These are phyloP conservation scores for Lactarius tabidus DNA, from an alignment of 768 basidiomycete species.

Conservation along the genomic window DNA sequence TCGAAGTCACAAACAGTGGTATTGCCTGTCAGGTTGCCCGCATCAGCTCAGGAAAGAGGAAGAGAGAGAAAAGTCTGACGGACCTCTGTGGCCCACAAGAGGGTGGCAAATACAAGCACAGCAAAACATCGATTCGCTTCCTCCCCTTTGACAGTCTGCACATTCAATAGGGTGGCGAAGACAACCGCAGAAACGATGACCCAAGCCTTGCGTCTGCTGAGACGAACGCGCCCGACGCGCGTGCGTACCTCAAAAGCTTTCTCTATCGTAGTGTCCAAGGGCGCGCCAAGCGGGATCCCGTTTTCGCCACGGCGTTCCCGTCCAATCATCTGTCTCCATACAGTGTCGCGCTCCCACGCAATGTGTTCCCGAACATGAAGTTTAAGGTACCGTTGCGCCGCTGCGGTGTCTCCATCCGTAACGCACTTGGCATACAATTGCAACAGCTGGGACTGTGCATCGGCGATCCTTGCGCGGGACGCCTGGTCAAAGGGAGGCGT, in stretches of 20 bases:
- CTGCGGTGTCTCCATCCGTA: slow-evolving; percentile 58
- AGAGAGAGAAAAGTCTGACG: slow-evolving; percentile 24
- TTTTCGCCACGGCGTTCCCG: slow-evolving; percentile 66
- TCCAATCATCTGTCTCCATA: slow-evolving; percentile 95
- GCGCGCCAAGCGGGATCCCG: slow-evolving; percentile 29
- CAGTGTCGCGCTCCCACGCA: slow-evolving; percentile 96
- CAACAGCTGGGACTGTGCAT: slow-evolving; percentile 54
- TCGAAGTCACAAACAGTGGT: slow-evolving; percentile 95
- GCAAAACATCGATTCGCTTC: slow-evolving; percentile 90
- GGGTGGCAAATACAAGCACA: slow-evolving; percentile 82
- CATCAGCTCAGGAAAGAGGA: background rate
- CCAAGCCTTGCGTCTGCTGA: slow-evolving; percentile 61
- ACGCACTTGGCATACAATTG: slow-evolving; percentile 84
- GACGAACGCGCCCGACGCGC: slow-evolving; percentile 58
- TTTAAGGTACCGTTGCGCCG: slow-evolving; percentile 78
- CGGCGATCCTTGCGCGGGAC: slow-evolving; percentile 60
- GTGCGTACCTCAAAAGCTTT: slow-evolving; percentile 52
- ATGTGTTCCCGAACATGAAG: slow-evolving; percentile 89
- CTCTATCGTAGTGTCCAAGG: slow-evolving; percentile 35
- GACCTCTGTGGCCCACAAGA: slow-evolving; percentile 97
- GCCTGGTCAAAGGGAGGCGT: slow-evolving; percentile 62
- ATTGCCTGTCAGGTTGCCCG: slow-evolving; percentile 61
- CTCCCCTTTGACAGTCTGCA: slow-evolving; percentile 50
- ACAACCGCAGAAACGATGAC: slow-evolving; percentile 52
- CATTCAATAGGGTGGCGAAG: slow-evolving; percentile 59